Conservation (phyloP, 1,284 basidiomycete species). For the Takashimella koratensis region DNA sequence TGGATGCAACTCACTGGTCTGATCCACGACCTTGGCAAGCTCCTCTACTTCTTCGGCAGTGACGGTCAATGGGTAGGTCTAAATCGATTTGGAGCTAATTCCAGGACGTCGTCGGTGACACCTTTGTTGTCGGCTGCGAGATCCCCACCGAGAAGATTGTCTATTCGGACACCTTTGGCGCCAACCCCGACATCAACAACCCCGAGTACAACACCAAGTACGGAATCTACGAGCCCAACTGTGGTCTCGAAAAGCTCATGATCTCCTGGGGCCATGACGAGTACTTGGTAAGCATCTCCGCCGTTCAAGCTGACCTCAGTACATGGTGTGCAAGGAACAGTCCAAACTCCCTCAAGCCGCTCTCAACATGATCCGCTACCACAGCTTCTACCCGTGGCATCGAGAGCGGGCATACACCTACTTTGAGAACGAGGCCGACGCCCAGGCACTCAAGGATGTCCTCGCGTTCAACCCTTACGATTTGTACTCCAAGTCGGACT, state of each 20-base stretch:
- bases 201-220: constrained; percentile 70
- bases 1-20: constrained; percentile 75
- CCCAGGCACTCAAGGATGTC: constrained; percentile 13
- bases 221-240: constrained; percentile 79
- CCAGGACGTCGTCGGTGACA: constrained; percentile 77
- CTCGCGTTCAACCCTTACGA: constrained; percentile 59
- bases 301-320: no score
- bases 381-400: constrained; percentile 87
- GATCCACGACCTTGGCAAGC: constrained; percentile 82
- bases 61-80: constrained; percentile 69
- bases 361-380: constrained; percentile 82
- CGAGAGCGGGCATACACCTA: constrained; percentile 72
- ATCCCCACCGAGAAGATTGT: constrained; percentile 79
- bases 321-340: constrained; percentile 8
- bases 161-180: constrained; percentile 76
- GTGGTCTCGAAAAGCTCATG: constrained; percentile 87
- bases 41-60: constrained; percentile 69
- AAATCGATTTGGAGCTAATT: background rate
- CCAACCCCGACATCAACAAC: constrained; percentile 71
- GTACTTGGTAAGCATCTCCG: no score
- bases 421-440: constrained; percentile 59
- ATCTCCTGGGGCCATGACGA: constrained; percentile 88
- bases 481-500: constrained; percentile 82
- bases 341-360: constrained; percentile 64
- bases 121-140: constrained; percentile 82